Conservation (phyloP, 805 yeast genomes). For the Candida railenensis region DNA sequence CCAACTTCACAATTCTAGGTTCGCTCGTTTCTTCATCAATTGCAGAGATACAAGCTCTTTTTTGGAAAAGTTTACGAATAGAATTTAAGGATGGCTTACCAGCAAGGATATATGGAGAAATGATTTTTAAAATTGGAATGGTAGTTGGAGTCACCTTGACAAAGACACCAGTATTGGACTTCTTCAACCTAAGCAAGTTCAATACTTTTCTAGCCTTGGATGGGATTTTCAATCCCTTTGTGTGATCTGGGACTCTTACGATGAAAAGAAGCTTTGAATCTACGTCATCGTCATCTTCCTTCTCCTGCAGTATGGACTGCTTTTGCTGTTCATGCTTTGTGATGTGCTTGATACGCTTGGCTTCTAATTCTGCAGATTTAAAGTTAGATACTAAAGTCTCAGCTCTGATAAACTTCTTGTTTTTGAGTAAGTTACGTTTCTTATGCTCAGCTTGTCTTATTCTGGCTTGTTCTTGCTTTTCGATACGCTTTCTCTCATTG, state of each 20-base stretch:
- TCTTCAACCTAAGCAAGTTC: conserved; percentile 57
- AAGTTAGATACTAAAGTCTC: conserved; percentile 70
- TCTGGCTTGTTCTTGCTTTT: conserved; percentile 66
- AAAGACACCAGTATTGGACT: conserved; percentile 68
- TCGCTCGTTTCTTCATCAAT: conserved; percentile 27
- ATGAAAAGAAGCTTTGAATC: conserved; percentile 54
- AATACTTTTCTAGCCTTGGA: conserved; percentile 60
- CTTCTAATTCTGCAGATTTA: conserved; percentile 64
- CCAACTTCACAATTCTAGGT: conserved; percentile 49
- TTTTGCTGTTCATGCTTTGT: conserved; percentile 49
- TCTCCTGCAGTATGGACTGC: conserved; percentile 48
- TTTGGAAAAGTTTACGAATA: conserved; percentile 70
- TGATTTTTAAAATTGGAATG: conserved; percentile 61
- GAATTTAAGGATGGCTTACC: conserved; percentile 76
- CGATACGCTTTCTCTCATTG: conserved; percentile 69
- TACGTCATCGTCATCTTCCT: conserved; percentile 28
- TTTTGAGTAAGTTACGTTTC: conserved; percentile 28
- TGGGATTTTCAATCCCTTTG: conserved; percentile 62
- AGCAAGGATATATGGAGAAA: conserved; percentile 70
- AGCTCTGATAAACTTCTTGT: conserved; percentile 60
- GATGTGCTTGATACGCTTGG: conserved; percentile 64
- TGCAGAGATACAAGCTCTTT: conserved; percentile 62
- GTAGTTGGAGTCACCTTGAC: conserved; percentile 60
- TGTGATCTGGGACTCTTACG: conserved; percentile 64
- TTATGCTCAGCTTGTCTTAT: conserved; percentile 47